These are phyloP conservation scores for Penicillium parvum DNA, from an alignment of 495 filamentous ascomycete species.

Conservation along the genomic window DNA sequence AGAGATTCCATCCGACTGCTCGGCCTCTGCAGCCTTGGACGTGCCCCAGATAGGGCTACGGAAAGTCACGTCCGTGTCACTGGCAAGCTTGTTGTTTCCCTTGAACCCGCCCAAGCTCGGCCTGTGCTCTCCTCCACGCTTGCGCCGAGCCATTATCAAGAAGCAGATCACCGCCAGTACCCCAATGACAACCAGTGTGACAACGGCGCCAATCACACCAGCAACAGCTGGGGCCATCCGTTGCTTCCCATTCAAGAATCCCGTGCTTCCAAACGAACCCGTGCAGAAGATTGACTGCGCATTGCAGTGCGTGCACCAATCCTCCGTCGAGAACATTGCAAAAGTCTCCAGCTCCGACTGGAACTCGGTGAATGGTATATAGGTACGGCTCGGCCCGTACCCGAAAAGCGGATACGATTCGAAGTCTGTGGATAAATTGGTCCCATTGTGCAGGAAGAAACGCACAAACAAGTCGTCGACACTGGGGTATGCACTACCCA, in stretches of 20 bases:
- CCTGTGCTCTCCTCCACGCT: slow-evolving; percentile 19
- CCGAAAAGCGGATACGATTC: slow-evolving; percentile 65
- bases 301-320: slow-evolving; percentile 71
- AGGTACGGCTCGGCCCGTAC: slow-evolving; percentile 41
- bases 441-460: slow-evolving; percentile 75
- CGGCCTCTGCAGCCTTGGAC: slow-evolving; percentile 16
- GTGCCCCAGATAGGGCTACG: slow-evolving; percentile 24
- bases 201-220: slow-evolving; percentile 49
- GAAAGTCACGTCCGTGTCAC: slow-evolving; percentile 46
- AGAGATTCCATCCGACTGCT: slow-evolving; percentile 7
- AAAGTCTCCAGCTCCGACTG: slow-evolving; percentile 53
- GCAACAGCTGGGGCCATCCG: slow-evolving; percentile 43
- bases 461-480: slow-evolving; percentile 62
- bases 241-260: slow-evolving; percentile 3
- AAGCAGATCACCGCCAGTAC: slow-evolving; percentile 25
- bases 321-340: slow-evolving; percentile 50
- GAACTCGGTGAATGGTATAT: slow-evolving; percentile 63
- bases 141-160: slow-evolving; percentile 40
- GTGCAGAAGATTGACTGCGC: slow-evolving; percentile 58
- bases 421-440: slow-evolving; percentile 48
- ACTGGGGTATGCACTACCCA: slow-evolving; percentile 43
- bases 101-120: slow-evolving; percentile 44
- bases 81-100: slow-evolving; percentile 44
- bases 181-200: slow-evolving; percentile 34
- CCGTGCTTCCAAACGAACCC: slow-evolving; percentile 21